Base-by-base conservation (phyloP, 2,329 filamentous ascomycete species). In the Aspergillus thermomutatus region DNA sequence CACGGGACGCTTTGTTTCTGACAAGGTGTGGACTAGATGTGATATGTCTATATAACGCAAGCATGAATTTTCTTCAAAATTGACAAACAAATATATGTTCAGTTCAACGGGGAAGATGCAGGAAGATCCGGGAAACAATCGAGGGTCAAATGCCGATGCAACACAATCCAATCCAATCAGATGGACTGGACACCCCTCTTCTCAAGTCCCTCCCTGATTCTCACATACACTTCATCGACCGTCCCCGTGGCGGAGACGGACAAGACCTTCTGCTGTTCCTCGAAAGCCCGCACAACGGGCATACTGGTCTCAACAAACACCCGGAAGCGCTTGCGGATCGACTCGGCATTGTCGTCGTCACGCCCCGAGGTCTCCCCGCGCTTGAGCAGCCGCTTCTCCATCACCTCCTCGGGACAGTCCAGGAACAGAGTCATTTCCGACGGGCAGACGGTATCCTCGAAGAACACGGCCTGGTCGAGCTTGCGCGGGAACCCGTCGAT, bases 301-400 rank as follows among this genome's bases (percentile, higher is more conserved):
- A 97, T 97, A 78, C 91, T 96, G 2, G 92, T 96, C 77, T 97
- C 92, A 67, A 95, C 80, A 72, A 97, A 99, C 3, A 89, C 92
- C 71, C 86, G 87, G 83, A 99, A 99, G 56, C 94, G 85, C 87
- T 99, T 99, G 80, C 90, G 88, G 75, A 97, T 99, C 69, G 87
- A 92, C 77, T 96, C 94, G 55, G 87, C 88, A 73, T 99, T 99
- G 79, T 99, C 94, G 75, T 99, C 94, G 51, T 88, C 81, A 62
- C 94, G 84, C 45, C 94, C 94, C 70, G 89, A 92, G 17, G 93
- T 97, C 86, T 96, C 90, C 60, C 93, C 94, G 51, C 93, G 84
- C 79, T 96, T 88, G 63, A 97, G 77, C 64, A 99, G 79, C 28
- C 93, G 84, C 69, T 83, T 77, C 80, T 93, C 84, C 91, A 99